Evolutionary conservation across 1,139 yeast species (phyloP), one percentile per base, ranked within the genome.

Genomic region (Nadsonia starkeyi-henricii): DNA sequence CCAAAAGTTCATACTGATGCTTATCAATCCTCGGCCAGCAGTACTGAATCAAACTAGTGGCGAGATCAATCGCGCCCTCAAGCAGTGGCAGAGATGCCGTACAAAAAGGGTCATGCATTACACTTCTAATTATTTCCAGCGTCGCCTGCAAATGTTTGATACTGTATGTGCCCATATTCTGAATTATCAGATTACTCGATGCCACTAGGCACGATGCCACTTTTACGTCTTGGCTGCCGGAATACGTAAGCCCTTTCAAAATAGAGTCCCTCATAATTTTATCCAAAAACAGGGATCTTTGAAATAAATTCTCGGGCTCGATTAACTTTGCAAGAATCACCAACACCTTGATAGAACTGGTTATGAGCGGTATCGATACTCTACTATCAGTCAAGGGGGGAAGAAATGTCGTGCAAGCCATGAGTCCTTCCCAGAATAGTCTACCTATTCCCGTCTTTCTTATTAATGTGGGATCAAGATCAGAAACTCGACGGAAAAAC

Each of bases 381-480:
- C 53, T 54, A 0, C 58, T 57, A 1, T 72, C 69, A 0, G 75
- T 72, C n/a, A 67, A 54, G 12, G 71, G 69, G 0, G 81, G 81
- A 20, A 75, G 57, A 52, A 70, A 75, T 2, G 72, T 57, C 20
- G 77, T 56, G 45, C 73, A 65, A 1, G 69, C 68, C 45, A 57
- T 67, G 9, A 70, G 54, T 1, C 70, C 67, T 12, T 69, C 74
- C 51, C 68, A 58, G 47, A 74, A 73, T n/a, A 76, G 62, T 0
- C 63, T 64, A 0, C 55, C 51, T 1, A 78, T 60, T 0, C 81
- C 80, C 0, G 78, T 67, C 18, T 61, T 57, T 2, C 51, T 47
- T 12, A 72, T 51, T 43, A 58, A 60, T n/a, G 54, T 52, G 1
- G 55, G 49, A 36, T 58, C 62, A 55, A 51, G 3, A 67, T 52